Percentiles rank a stretch among this genome's conserved stretches.
Evolutionary conservation across 2,329 filamentous ascomycete genomes (phyloP).

Genomic region (Fusarium humuli): DNA sequence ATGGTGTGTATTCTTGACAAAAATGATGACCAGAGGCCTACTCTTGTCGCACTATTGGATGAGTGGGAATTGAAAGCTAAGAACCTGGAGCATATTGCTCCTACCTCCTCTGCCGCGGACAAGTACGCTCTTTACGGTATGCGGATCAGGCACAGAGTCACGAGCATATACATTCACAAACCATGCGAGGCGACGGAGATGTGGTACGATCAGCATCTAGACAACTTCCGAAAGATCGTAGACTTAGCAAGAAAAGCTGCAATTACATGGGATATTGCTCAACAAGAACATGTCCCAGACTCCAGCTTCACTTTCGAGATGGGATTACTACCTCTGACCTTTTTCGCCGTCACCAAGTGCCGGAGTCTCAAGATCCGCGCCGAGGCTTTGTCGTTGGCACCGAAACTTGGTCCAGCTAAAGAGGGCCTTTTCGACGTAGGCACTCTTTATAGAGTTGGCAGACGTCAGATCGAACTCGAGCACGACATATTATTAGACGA

Average conservation of each 20-base stretch:
- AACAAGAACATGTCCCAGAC: neutral
- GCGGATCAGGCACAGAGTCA: constrained; percentile 11
- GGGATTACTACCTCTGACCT: neutral
- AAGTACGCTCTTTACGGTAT: constrained; percentile 6
- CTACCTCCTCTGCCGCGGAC: neutral
- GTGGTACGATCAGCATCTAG: constrained; percentile 18
- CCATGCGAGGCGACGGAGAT: neutral
- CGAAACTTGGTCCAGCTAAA: constrained; percentile 4
- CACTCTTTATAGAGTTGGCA: constrained; percentile 18
- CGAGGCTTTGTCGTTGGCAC: neutral
- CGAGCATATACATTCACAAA: neutral
- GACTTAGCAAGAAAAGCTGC: neutral
- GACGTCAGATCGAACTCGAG: constrained; percentile 8
- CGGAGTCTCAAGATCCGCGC: neutral
- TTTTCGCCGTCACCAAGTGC: constrained; percentile 9
- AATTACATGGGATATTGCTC: neutral
- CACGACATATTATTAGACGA: neutral
- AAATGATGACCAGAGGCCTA: neutral
- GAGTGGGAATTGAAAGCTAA: neutral
- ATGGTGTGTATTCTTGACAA: neutral
- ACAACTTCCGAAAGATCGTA: neutral
- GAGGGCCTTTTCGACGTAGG: constrained; percentile 20
- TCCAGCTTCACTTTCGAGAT: constrained; percentile 20
- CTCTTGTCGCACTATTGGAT: neutral
- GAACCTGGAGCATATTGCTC: neutral